Evolutionary conservation across 2,329 filamentous ascomycete species (phyloP), one percentile per base, ranked within the genome.

Genomic region (Colletotrichum sp.): DNA sequence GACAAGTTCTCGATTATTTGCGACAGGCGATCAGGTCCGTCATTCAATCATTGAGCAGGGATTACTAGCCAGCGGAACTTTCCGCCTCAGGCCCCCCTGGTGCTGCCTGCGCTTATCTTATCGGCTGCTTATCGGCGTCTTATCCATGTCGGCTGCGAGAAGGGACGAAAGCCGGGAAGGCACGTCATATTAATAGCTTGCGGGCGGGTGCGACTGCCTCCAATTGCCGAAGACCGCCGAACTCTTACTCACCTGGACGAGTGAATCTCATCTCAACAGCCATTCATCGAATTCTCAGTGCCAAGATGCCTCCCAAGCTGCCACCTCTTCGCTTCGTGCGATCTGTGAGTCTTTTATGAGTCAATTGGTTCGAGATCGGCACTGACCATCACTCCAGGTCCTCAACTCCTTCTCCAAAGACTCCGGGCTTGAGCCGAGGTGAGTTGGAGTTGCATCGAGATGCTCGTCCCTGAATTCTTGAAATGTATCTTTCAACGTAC

Each of bases 351-450:
- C 1, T 64, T n/a, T 6, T 27, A 13, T 12, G 19, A 63, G 19
- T 22, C 12, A 68, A 34, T 57, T 39, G 34, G 25, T 34, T 5
- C 3, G 39, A 44, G 15, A 34, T 4, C 3, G 9, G 19, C 3
- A 12, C 75, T 71, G 55, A 77, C 0, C 72, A 55, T 74, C 36
- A 16, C 52, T 22, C 22, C 75, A 97, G 95, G 95, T 98, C 63
- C 91, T 95, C 88, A 94, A 94, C 83, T 96, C 95, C 3, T 98
- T 98, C 85, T 92, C 95, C 87, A 91, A 91, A 79, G 94, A 95
- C 78, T 98, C 96, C 7, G 96, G 96, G 8, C 87, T 99, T 25
- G 96, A 98, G 84, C 95, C 95, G 83, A 94, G 95, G 96, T 98
- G 82, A 80, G 86, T 62, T 29, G 5, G 27, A 2, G 22, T 57